Evolutionary conservation across 805 yeast genomes (phyloP).

Genomic region (Zygosaccharomyces siamensis): DNA sequence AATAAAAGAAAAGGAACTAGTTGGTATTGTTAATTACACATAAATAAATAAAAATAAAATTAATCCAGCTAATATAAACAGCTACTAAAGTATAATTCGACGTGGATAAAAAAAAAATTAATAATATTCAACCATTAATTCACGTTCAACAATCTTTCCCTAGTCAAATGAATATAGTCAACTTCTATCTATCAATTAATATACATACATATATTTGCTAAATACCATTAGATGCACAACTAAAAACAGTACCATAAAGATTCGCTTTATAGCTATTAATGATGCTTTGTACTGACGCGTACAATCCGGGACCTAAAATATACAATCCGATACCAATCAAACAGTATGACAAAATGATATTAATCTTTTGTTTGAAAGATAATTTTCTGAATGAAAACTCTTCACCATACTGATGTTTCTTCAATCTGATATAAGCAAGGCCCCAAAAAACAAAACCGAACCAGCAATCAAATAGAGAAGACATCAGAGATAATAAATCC

Average conservation of each 20-base stretch:
- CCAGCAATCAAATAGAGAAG: conserved; percentile 61
- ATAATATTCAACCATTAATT: too few relatives aligned
- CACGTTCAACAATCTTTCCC: neutral
- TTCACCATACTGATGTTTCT: conserved; percentile 34
- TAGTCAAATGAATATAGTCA: neutral
- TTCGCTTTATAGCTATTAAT: conserved; percentile 46
- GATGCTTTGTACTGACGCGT: conserved; percentile 52
- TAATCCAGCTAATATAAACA: too few relatives aligned
- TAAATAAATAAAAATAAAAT: too few relatives aligned
- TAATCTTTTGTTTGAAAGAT: conserved; percentile 34
- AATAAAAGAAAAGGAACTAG: too few relatives aligned
- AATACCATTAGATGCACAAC: conserved; percentile 43
- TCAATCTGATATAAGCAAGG: conserved; percentile 48
- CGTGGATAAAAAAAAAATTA: neutral
- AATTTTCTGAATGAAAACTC: conserved; percentile 28
- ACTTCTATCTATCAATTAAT: neutral
- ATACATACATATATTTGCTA: neutral
- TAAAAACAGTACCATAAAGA: conserved; percentile 48
- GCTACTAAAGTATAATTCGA: neutral
- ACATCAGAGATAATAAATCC: conserved; percentile 53
- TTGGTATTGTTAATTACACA: too few relatives aligned
- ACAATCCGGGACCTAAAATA: conserved; percentile 56
- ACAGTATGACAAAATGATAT: conserved; percentile 35
- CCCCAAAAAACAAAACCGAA: conserved; percentile 64
- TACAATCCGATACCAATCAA: conserved; percentile 47